Evolutionary conservation across 108 stramenopile genomes (phyloP), one percentile per base, ranked within the genome.

Genomic region (Conticribra guillardii): DNA sequence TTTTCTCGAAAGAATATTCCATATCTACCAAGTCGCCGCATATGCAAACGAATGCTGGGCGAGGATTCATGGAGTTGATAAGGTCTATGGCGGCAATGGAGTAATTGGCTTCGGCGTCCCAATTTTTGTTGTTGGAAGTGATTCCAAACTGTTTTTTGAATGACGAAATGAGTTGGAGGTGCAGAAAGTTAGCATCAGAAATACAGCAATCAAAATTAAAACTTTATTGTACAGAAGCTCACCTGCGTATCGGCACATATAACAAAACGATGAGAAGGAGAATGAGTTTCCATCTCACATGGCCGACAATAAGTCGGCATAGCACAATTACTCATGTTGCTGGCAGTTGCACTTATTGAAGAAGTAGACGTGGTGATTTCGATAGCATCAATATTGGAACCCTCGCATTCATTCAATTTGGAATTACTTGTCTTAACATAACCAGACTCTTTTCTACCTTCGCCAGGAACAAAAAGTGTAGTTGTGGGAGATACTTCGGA

Each of bases 1-100:
- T 76, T 52, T 53, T 67, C 64, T 80, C 81, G 24, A 80, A 80
- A 11, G 71, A 55, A 29, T 41, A 54, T 23, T 75, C 70, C 87
- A 87, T 87, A 54, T 87, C 82, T 16, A 80, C 82, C 52, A 89
- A 44, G 74, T 89, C 88, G 17, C 88, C 88, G 54, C 88, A 89
- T 16, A 85, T 60, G 57, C 82, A 85, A 60, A 82, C 85, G 72
- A 84, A 89, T 17, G 60, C 4, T 14, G 87, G 87, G 1, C 81
- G 71, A 2, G 83, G 81, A 28, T 76, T 29, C 52, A 89, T 48
- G 2, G 51, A 21, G 56, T 89, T 89, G 69, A 89, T 84, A 9
- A 60, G 53, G 30, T 52, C 27, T 26, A 89, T 70, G 7, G 85
- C 85, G 16, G 54, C 22, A 0, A 73, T 67, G 22, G 76, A 82